Evolutionary conservation across 2,329 filamentous ascomycete genomes (phyloP).

Genomic region (Exophiala spinifera): DNA sequence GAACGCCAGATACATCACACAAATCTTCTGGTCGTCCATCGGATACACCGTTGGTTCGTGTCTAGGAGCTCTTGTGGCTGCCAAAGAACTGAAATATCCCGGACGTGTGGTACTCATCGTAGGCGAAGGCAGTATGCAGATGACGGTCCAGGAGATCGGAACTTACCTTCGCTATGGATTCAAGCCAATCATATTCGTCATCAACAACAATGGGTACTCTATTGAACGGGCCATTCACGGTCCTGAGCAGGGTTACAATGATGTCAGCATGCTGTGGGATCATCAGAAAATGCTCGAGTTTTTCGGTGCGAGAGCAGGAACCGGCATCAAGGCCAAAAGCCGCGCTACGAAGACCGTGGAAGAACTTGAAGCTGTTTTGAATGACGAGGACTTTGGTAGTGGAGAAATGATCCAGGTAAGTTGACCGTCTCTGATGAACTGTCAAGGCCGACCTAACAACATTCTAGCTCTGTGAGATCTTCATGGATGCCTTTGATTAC

Average conservation of each 20-base stretch:
- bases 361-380: conserved; percentile 20
- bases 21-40: conserved; percentile 30
- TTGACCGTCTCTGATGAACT: background rate
- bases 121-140: conserved; percentile 32
- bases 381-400: conserved; percentile 19
- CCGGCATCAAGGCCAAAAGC: conserved; percentile 36
- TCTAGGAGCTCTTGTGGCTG: conserved; percentile 28
- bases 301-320: conserved; percentile 30
- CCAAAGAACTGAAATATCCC: conserved; percentile 23
- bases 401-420: conserved; percentile 19
- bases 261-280: conserved; percentile 30
- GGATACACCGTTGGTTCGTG: conserved; percentile 30
- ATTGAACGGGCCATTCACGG: conserved; percentile 33
- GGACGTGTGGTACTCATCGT: conserved; percentile 30
- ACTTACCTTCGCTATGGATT: conserved; percentile 30
- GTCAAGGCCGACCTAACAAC: conserved; percentile 2
- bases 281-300: conserved; percentile 30
- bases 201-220: conserved; percentile 32
- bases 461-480: conserved; percentile 22
- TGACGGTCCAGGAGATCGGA: conserved; percentile 32
- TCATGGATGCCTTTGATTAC: conserved; percentile 24
- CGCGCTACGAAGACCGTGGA: conserved; percentile 20
- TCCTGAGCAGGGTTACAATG: conserved; percentile 30
- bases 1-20: conserved; percentile 28
- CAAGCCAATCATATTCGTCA: conserved; percentile 29